Percentiles rank a stretch among this genome's conserved stretches.
These are phyloP conservation scores for Coniochaeta ligniaria DNA, from an alignment of 2,329 filamentous ascomycete genomes.

Conservation along the genomic window DNA sequence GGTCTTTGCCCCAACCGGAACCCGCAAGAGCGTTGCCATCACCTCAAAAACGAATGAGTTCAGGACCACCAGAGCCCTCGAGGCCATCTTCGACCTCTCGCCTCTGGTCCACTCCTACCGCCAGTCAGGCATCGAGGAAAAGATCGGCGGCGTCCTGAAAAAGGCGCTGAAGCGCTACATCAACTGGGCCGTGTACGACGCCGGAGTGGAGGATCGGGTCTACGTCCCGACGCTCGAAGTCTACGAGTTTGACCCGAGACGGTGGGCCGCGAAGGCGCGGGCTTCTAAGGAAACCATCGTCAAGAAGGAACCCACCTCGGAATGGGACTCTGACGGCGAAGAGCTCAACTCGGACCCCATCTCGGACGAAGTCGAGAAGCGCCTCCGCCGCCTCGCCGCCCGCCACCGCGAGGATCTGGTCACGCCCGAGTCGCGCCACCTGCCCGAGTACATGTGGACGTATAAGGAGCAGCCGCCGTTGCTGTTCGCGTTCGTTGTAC, in stretches of 20 bases:
- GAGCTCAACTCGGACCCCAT: background rate
- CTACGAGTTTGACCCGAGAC: background rate
- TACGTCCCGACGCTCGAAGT: slow-evolving; percentile 6
- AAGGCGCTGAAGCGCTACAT: slow-evolving; percentile 22
- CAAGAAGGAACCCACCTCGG: background rate
- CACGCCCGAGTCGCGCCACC: slow-evolving; percentile 2
- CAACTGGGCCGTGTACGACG: slow-evolving; percentile 23
- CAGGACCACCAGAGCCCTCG: slow-evolving; percentile 23
- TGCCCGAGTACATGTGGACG: slow-evolving; percentile 6
- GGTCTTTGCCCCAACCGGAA: slow-evolving; percentile 19
- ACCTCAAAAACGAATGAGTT: slow-evolving; percentile 18
- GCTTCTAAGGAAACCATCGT: background rate
- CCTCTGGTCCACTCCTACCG: slow-evolving; percentile 21
- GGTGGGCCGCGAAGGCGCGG: slow-evolving; percentile 3
- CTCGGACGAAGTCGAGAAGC: background rate
- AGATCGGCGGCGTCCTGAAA: slow-evolving; percentile 19
- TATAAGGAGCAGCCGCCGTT: slow-evolving; percentile 17
- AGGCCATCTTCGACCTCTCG: slow-evolving; percentile 24
- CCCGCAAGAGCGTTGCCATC: slow-evolving; percentile 17
- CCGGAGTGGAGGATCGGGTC: slow-evolving; percentile 13
- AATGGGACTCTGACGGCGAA: background rate
- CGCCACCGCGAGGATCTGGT: background rate
- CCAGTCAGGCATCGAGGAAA: slow-evolving; percentile 17
- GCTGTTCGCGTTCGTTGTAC: slow-evolving; percentile 36
- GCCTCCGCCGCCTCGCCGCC: background rate